These are phyloP conservation scores for Ogataea angusta DNA, from an alignment of 805 yeast species.

Conservation along the genomic window DNA sequence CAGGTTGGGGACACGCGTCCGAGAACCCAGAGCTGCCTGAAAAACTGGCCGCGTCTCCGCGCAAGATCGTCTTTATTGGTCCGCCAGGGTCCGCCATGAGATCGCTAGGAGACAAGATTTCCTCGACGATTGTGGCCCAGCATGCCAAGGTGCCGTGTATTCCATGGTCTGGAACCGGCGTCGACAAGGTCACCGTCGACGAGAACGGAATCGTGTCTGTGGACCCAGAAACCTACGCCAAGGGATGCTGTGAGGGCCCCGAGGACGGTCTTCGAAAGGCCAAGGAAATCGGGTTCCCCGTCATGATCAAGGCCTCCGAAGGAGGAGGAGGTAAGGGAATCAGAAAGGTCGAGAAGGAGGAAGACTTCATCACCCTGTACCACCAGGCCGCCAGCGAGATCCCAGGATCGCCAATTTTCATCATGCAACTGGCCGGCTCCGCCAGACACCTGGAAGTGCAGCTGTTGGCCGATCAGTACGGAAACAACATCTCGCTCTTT, in stretches of 20 bases:
- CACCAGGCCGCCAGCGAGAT: constrained; percentile 96
- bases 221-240: constrained; percentile 71
- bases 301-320: constrained; percentile 98
- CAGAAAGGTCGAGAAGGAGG: constrained; percentile 86
- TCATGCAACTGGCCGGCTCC: constrained; percentile 95
- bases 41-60: constrained; percentile 86
- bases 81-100: constrained; percentile 99
- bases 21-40: constrained; percentile 96
- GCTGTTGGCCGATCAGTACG: constrained; percentile 95
- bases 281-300: constrained; percentile 89
- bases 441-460: constrained; percentile 99
- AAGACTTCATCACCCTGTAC: constrained; percentile 71
- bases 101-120: constrained; percentile 97
- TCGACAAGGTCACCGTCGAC: constrained; percentile 74
- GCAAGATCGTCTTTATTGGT: constrained; percentile 89
- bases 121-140: constrained; percentile 98
- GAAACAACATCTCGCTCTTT: constrained; percentile 92
- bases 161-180: constrained; percentile 99
- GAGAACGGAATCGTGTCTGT: constrained; percentile 83
- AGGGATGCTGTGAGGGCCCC: constrained; percentile 85
- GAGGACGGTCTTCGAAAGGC: constrained; percentile 90
- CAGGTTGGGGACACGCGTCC: constrained; percentile 99
- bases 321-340: constrained; percentile 99
- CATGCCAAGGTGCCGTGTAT: constrained; percentile 98
- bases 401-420: constrained; percentile 98